These are phyloP conservation scores for Coemansia sp. DNA, from an alignment of 192 early-diverging fungal genomes.

Conservation along the genomic window DNA sequence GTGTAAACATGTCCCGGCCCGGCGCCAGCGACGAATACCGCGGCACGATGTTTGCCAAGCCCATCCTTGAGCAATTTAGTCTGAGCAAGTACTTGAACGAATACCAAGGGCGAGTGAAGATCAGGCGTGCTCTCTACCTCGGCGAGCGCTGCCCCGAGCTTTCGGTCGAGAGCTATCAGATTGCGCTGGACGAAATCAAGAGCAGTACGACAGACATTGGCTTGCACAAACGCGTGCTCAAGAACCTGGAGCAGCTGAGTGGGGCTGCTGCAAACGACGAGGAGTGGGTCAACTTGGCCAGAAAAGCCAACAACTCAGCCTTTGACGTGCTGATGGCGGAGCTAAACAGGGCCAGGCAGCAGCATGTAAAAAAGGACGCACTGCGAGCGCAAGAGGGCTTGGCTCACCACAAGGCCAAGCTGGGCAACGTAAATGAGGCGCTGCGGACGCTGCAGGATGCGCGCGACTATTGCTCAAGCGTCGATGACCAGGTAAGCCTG, in stretches of 20 bases:
- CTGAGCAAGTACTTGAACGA: slow-evolving; percentile 25
- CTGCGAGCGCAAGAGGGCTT: slow-evolving; percentile 11
- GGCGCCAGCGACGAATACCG: slow-evolving; percentile 4
- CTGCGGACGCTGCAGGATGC: slow-evolving; percentile 27
- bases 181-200: slow-evolving; percentile 29
- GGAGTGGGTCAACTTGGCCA: slow-evolving; percentile 10
- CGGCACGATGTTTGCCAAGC: slow-evolving; percentile 11
- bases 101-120: slow-evolving; percentile 27
- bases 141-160: slow-evolving; percentile 23
- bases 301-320: slow-evolving; percentile 8
- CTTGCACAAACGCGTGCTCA: slow-evolving; percentile 10
- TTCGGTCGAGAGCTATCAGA: slow-evolving; percentile 12
- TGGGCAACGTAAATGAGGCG: slow-evolving; percentile 26
- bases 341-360: slow-evolving; percentile 14
- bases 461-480: slow-evolving; percentile 20
- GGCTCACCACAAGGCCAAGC: slow-evolving; percentile 10
- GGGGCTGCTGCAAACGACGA: neutral
- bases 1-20: neutral
- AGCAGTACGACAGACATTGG: slow-evolving; percentile 14
- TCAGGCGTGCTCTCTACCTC: slow-evolving; percentile 24
- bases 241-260: slow-evolving; percentile 15
- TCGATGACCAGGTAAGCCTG: slow-evolving; percentile 27
- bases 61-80: slow-evolving; percentile 23
- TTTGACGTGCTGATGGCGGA: slow-evolving; percentile 10
- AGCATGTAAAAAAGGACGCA: slow-evolving; percentile 24